Evolutionary conservation across 257 asterid genomes (phyloP), one percentile per base, ranked within the genome.

Genomic region (Ehretia macrophylla): DNA sequence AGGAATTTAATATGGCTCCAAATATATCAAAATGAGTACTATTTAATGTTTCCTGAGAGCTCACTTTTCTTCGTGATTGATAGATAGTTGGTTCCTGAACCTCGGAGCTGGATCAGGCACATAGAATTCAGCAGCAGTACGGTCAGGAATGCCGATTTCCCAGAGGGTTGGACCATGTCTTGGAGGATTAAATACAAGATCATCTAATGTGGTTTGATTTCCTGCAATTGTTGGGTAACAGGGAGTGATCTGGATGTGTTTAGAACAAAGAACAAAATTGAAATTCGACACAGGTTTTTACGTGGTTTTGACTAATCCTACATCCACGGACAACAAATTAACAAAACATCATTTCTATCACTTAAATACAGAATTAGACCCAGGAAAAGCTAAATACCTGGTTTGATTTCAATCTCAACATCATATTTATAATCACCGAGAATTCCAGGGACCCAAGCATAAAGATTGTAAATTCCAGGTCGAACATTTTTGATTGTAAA

Each of bases 401-500:
- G 68, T 45, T 4, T 52, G 50, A 85, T 62, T 5, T 20, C n/a
- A 18, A 87, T 47, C 27, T 68, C 40, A 1, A 8, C 4, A 1
- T 76, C 4, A 53, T 71, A 63, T 63, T 69, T 86, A 20, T 79
- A 86, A 55, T 89, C 92, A 1, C 92, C 97, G 10, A 82, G 60
- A 66, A 82, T 32, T 27, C 95, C 95, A 9, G 94, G 84, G 32
- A 81, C 72, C 94, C 92, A 89, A n/a, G 86, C 88, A 55, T 84
- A 81, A 50, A 86, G 48, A 18, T 51, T 75, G 50, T 90, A 90
- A 19, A 12, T 68, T 11, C 79, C 83, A 1, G 81, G 65, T 45
- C 76, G 58, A 39, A 90, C 66, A 14, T 46, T 53, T 4, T 14
- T 59, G 11, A 86, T 84, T 0, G 51, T 65, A 59, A 86, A 90